These are phyloP conservation scores for Fusarium phyllophilum DNA, from an alignment of 2,329 filamentous ascomycete species.

Conservation along the genomic window DNA sequence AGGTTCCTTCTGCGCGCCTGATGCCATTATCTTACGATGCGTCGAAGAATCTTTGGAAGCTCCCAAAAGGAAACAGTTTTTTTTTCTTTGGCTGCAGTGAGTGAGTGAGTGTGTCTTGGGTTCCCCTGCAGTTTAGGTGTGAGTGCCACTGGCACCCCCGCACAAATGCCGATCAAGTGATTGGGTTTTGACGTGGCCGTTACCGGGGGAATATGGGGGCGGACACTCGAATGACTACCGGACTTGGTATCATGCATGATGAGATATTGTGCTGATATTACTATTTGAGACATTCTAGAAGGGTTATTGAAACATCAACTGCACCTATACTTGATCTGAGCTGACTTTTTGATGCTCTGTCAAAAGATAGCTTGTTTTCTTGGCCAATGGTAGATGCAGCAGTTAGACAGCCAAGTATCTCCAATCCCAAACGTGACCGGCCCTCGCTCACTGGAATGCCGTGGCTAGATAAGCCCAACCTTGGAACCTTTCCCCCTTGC, in stretches of 20 bases:
- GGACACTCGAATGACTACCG: background rate
- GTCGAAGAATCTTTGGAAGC: background rate
- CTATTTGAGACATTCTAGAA: background rate
- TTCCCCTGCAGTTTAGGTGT: conserved; percentile 5
- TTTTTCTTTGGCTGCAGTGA: conserved; percentile 4
- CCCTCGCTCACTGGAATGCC: background rate
- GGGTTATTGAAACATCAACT: background rate
- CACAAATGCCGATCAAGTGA: conserved; percentile 10
- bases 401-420: background rate
- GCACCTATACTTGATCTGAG: accelerated
- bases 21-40: conserved; percentile 25
- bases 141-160: background rate
- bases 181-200: conserved; percentile 15
- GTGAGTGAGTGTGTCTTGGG: background rate
- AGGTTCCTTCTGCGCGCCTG: conserved; percentile 16
- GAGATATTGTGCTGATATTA: background rate
- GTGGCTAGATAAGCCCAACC: background rate
- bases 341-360: accelerated
- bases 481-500: background rate
- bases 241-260: background rate
- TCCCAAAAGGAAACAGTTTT: background rate
- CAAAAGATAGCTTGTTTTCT: accelerated
- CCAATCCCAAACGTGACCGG: background rate
- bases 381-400: background rate
- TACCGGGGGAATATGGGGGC: conserved; percentile 23